Evolutionary conservation across 257 asterid genomes (phyloP).

Genomic region (Nicotiana paniculata): DNA sequence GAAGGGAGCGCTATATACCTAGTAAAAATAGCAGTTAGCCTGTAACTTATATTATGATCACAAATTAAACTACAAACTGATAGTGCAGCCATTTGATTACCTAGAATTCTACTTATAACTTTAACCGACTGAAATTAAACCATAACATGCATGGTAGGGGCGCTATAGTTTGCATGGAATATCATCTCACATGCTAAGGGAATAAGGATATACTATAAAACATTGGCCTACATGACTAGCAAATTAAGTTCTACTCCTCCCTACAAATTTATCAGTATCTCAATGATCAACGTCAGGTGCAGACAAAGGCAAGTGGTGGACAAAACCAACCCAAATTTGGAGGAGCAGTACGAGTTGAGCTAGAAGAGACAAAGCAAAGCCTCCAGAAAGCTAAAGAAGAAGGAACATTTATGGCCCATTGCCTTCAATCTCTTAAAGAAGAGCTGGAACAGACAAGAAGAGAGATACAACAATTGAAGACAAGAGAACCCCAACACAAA

Average conservation of each 20-base stretch:
- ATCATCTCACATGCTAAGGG: too few relatives aligned
- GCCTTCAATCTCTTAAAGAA: conserved; percentile 43
- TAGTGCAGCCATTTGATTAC: too few relatives aligned
- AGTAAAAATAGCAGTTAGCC: neutral
- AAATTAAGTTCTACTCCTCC: too few relatives aligned
- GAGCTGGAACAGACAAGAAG: conserved; percentile 62
- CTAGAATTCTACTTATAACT: too few relatives aligned
- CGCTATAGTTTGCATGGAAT: too few relatives aligned
- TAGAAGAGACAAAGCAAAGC: conserved; percentile 48
- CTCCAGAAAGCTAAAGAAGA: conserved; percentile 54
- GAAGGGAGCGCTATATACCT: neutral
- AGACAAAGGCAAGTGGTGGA: conserved; percentile 22
- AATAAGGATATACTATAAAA: too few relatives aligned
- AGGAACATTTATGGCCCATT: conserved; percentile 45
- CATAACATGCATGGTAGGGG: too few relatives aligned
- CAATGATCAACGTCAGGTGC: conserved; percentile 22
- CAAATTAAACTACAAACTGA: too few relatives aligned
- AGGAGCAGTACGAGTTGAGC: conserved; percentile 30
- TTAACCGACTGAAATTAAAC: too few relatives aligned
- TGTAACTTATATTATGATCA: neutral
- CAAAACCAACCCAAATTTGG: conserved; percentile 16
- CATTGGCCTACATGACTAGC: too few relatives aligned
- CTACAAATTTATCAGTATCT: neutral
- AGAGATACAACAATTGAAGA: conserved; percentile 50
- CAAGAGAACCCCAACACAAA: conserved; percentile 18